Percentiles rank a stretch among this genome's conserved stretches.
Evolutionary conservation across 805 yeast genomes (phyloP).

Genomic region (Scheffersomyces coipomensis): DNA sequence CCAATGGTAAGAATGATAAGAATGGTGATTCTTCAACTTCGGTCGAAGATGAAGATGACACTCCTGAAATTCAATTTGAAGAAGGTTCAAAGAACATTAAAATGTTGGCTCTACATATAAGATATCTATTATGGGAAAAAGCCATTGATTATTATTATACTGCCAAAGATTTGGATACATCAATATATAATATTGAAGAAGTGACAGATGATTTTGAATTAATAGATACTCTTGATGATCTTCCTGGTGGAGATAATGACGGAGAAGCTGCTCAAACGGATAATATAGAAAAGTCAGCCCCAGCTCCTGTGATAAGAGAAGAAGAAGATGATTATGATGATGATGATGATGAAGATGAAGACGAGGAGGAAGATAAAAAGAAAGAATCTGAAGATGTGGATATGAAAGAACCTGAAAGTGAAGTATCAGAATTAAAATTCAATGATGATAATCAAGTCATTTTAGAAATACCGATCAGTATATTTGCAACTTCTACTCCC

Average conservation of each 20-base stretch:
- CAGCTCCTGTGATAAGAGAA: constrained; percentile 10
- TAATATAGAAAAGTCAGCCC: constrained; percentile 6
- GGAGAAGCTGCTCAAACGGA: constrained; percentile 17
- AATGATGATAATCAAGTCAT: constrained; percentile 30
- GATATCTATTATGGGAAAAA: constrained; percentile 72
- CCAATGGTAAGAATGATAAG: background rate
- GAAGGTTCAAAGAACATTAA: constrained; percentile 37
- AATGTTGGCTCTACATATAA: constrained; percentile 54
- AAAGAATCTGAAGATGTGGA: constrained; percentile 17
- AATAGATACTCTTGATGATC: constrained; percentile 29
- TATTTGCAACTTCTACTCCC: constrained; percentile 7
- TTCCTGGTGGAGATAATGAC: constrained; percentile 25
- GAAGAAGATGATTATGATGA: constrained; percentile 31
- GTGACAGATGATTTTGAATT: constrained; percentile 33
- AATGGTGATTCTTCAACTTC: constrained; percentile 7
- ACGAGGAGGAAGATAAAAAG: constrained; percentile 32
- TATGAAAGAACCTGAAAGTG: constrained; percentile 2
- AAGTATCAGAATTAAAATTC: constrained; percentile 8
- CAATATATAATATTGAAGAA: constrained; percentile 25
- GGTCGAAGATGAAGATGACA: constrained; percentile 26
- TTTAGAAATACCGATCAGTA: constrained; percentile 33
- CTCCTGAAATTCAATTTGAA: constrained; percentile 40
- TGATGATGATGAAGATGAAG: constrained; percentile 23
- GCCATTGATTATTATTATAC: constrained; percentile 51
- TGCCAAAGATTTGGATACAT: constrained; percentile 18